These are phyloP conservation scores for Pseudonitzschia multiseries DNA, from an alignment of 108 stramenopile species.

Conservation along the genomic window DNA sequence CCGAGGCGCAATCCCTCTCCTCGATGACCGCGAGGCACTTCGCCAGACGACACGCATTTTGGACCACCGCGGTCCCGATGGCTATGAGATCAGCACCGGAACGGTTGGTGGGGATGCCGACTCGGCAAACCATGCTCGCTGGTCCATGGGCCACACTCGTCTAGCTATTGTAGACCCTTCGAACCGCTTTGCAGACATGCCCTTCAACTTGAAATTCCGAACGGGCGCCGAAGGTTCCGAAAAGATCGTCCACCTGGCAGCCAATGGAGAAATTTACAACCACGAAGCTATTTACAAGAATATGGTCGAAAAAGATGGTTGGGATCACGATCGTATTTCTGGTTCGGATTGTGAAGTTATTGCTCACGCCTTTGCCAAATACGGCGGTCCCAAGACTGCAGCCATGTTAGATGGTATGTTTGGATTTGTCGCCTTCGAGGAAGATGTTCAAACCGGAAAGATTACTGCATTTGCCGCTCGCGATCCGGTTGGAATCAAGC, in stretches of 20 bases:
- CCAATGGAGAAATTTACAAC: slow-evolving; percentile 84
- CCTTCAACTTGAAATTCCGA: slow-evolving; percentile 53
- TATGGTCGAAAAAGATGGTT: slow-evolving; percentile 47
- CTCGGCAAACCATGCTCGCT: slow-evolving; percentile 22
- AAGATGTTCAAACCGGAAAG: slow-evolving; percentile 33
- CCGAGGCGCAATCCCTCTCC: slow-evolving; percentile 31
- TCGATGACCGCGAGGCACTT: slow-evolving; percentile 34
- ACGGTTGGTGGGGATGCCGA: slow-evolving; percentile 25
- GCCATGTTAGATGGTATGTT: slow-evolving; percentile 74
- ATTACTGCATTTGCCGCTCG: slow-evolving; percentile 62
- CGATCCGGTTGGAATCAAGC: slow-evolving; percentile 80
- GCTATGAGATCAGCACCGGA: slow-evolving; percentile 40
- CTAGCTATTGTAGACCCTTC: slow-evolving; percentile 73
- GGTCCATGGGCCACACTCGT: slow-evolving; percentile 64
- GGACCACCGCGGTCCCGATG: slow-evolving; percentile 64
- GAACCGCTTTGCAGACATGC: slow-evolving; percentile 63
- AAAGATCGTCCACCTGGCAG: slow-evolving; percentile 50
- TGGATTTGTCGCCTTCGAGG: slow-evolving; percentile 70
- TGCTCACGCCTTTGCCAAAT: slow-evolving; percentile 60
- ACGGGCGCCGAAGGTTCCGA: slow-evolving; percentile 19
- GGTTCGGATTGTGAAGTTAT: slow-evolving; percentile 75
- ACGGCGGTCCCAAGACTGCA: slow-evolving; percentile 52
- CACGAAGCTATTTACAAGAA: slow-evolving; percentile 51
- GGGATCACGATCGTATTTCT: slow-evolving; percentile 45
- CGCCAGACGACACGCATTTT: slow-evolving; percentile 40